A percentile compares a stretch with the other conserved stretches of the same genome.
Conservation (phyloP, 345 rosid genomes). For the Durio zibethinus region DNA sequence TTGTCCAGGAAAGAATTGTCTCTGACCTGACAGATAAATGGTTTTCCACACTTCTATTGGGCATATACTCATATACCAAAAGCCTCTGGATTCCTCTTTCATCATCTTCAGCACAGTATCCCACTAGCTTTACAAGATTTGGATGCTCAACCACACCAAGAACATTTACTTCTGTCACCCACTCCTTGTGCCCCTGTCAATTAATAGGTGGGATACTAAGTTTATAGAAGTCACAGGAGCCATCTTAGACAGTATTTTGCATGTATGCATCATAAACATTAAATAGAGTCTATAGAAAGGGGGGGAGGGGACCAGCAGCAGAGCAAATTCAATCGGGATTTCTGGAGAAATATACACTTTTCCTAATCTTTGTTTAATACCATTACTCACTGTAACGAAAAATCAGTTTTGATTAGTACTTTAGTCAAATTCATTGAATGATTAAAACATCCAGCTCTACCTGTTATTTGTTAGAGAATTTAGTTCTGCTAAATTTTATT, state of each 20-base stretch:
- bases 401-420: neutral
- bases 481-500: neutral
- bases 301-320: neutral
- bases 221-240: neutral
- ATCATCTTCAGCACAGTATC: constrained; percentile 92
- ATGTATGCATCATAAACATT: neutral
- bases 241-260: neutral
- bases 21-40: constrained; percentile 50
- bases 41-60: constrained; percentile 69
- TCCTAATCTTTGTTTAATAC: neutral
- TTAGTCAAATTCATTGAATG: neutral
- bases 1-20: constrained; percentile 71
- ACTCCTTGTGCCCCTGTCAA: constrained; percentile 84
- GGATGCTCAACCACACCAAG: constrained; percentile 86
- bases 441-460: neutral
- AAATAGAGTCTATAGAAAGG: no score
- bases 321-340: constrained; percentile 4
- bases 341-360: neutral
- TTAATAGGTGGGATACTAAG: constrained; percentile 14
- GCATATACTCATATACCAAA: constrained; percentile 80
- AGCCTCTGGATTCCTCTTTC: constrained; percentile 91
- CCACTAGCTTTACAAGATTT: constrained; percentile 80
- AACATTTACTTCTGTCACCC: constrained; percentile 90
- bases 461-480: neutral
- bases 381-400: neutral